These are phyloP conservation scores for Metarhizium rileyi DNA, from an alignment of 2,329 filamentous ascomycete species.

Conservation along the genomic window DNA sequence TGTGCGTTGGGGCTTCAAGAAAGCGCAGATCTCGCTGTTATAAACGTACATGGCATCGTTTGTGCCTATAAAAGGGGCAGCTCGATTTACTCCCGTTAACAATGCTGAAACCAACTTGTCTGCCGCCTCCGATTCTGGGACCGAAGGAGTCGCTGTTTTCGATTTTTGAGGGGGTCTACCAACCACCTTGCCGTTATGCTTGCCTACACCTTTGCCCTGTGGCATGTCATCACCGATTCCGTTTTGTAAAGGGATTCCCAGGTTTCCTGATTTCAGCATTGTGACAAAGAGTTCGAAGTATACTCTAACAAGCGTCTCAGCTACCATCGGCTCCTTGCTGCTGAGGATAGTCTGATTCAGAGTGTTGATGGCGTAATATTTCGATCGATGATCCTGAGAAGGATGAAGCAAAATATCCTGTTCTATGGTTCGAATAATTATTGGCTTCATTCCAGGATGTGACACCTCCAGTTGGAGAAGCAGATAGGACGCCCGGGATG, in stretches of 20 bases:
- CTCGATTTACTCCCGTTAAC: slow-evolving; percentile 88
- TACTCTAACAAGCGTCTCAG: slow-evolving; percentile 72
- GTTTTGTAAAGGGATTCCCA: slow-evolving; percentile 32
- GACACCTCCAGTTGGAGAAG: slow-evolving; percentile 82
- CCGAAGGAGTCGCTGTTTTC: slow-evolving; percentile 19
- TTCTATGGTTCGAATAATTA: slow-evolving; percentile 78
- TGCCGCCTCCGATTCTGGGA: slow-evolving; percentile 55
- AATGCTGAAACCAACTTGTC: slow-evolving; percentile 92
- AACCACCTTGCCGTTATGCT: slow-evolving; percentile 16
- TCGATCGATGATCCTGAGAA: slow-evolving; percentile 77
- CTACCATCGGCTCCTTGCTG: slow-evolving; percentile 69
- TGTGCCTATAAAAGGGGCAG: slow-evolving; percentile 81
- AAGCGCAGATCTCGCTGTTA: background rate
- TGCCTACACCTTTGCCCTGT: slow-evolving; percentile 15
- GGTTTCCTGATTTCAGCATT: slow-evolving; percentile 55
- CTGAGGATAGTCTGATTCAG: slow-evolving; percentile 94
- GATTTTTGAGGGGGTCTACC: background rate
- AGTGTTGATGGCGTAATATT: slow-evolving; percentile 94
- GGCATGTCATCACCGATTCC: slow-evolving; percentile 26
- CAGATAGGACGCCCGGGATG: slow-evolving; percentile 85
- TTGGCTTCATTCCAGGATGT: slow-evolving; percentile 87
- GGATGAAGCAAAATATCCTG: slow-evolving; percentile 80
- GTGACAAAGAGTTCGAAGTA: slow-evolving; percentile 87
- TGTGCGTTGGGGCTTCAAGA: background rate
- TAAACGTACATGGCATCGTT: slow-evolving; percentile 59